Percentiles rank a stretch among this genome's conserved stretches.
Conservation (phyloP, 164 flowering plant genomes). For the Liquidambar formosana region DNA sequence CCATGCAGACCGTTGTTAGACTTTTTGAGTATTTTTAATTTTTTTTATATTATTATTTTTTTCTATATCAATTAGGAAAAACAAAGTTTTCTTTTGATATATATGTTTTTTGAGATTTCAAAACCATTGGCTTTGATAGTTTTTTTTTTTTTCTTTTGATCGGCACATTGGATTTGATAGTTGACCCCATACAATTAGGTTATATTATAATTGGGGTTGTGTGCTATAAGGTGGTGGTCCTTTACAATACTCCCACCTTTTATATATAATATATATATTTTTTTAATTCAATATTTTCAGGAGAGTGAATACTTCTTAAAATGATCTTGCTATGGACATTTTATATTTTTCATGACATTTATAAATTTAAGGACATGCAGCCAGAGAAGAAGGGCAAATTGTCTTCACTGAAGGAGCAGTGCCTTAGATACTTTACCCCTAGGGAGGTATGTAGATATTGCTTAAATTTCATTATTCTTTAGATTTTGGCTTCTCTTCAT, state of each 20-base stretch:
- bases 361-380: conserved; percentile 33
- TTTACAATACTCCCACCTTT: no score
- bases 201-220: no score
- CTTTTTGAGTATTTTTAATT: not conserved
- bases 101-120: no score
- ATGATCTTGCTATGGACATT: not conserved
- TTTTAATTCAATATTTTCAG: not conserved
- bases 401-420: conserved; percentile 48
- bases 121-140: no score
- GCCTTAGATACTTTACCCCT: conserved; percentile 93
- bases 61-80: no score
- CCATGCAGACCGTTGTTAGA: not conserved
- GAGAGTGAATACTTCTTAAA: not conserved
- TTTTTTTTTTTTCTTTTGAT: no score
- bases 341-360: conserved; percentile 4
- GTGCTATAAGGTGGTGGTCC: no score
- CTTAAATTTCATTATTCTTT: not conserved
- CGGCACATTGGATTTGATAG: no score
- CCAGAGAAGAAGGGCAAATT: conserved; percentile 40
- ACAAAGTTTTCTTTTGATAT: no score
- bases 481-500: not conserved
- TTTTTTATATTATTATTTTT: not conserved
- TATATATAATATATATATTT: not conserved
- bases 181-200: no score
- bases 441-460: conserved; percentile 63